Evolutionary conservation across 192 early-diverging fungal genomes (phyloP).

Genomic region (Dissophora ornata): DNA sequence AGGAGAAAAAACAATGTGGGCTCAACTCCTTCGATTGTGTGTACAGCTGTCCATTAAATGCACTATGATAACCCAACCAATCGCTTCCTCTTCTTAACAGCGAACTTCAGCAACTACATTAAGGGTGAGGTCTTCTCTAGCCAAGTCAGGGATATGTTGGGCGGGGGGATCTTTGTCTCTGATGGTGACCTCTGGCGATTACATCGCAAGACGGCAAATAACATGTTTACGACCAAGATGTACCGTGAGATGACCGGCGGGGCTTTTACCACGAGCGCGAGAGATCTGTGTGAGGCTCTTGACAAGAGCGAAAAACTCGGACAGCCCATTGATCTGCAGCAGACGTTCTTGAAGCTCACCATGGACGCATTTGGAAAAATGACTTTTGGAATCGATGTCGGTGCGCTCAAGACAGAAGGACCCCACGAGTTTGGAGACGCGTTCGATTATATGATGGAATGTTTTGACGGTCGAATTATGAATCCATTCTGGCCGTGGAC

Average conservation of each 20-base stretch:
- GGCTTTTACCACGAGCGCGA: conserved; percentile 15
- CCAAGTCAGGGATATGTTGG: conserved; percentile 56
- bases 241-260: conserved; percentile 37
- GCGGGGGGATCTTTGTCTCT: conserved; percentile 67
- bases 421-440: conserved; percentile 53
- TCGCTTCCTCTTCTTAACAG: too few relatives aligned
- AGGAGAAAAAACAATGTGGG: too few relatives aligned
- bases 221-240: conserved; percentile 43
- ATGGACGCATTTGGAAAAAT: conserved; percentile 54
- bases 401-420: conserved; percentile 6
- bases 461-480: conserved; percentile 16
- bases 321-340: conserved; percentile 53
- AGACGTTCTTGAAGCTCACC: conserved; percentile 54
- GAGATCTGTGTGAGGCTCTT: conserved; percentile 12
- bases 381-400: conserved; percentile 36
- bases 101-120: conserved; percentile 44
- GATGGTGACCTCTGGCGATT: conserved; percentile 63
- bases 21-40: too few relatives aligned
- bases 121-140: conserved; percentile 39
- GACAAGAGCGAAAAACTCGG: conserved; percentile 1
- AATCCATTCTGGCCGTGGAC: conserved; percentile 51
- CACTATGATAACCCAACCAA: too few relatives aligned
- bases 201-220: conserved; percentile 59
- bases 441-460: conserved; percentile 61
- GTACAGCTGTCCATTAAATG: too few relatives aligned